Conservation (phyloP, 1,284 basidiomycete species). For the Taiwanofungus camphoratus region DNA sequence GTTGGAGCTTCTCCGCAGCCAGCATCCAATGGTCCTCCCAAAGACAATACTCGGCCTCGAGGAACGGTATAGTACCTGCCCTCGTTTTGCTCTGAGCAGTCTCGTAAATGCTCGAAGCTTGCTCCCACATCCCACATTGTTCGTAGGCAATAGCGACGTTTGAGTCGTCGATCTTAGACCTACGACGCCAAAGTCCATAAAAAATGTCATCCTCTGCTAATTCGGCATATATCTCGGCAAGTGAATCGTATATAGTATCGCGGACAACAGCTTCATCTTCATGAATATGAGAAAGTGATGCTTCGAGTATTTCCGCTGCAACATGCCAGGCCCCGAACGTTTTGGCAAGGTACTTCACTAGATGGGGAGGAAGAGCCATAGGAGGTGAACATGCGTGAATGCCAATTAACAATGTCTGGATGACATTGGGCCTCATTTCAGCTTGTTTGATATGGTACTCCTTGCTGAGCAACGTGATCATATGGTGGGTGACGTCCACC, state of each 20-base stretch:
- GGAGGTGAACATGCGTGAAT: constrained; percentile 82
- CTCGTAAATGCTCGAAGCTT: constrained; percentile 89
- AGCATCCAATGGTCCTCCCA: constrained; percentile 99
- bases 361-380: constrained; percentile 88
- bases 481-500: constrained; percentile 82
- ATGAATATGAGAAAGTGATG: constrained; percentile 66
- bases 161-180: constrained; percentile 86
- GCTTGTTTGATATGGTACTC: constrained; percentile 92
- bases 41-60: constrained; percentile 93
- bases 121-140: constrained; percentile 97
- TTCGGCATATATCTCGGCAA: constrained; percentile 95
- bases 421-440: constrained; percentile 89
- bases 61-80: constrained; percentile 82
- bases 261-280: constrained; percentile 82
- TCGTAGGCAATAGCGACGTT: constrained; percentile 92
- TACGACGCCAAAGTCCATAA: constrained; percentile 93
- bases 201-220: constrained; percentile 96
- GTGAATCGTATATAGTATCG: constrained; percentile 85
- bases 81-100: constrained; percentile 86
- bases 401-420: constrained; percentile 87
- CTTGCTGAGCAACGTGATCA: constrained; percentile 88
- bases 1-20: constrained; percentile 92
- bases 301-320: constrained; percentile 84
- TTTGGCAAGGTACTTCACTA: constrained; percentile 95
- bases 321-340: constrained; percentile 96